A percentile compares a stretch with the other conserved stretches of the same genome.
phyloP scores from a whole-genome alignment of 371 early-diverging fungal species.

The Paraphysoderma sedebokerense region DNA sequence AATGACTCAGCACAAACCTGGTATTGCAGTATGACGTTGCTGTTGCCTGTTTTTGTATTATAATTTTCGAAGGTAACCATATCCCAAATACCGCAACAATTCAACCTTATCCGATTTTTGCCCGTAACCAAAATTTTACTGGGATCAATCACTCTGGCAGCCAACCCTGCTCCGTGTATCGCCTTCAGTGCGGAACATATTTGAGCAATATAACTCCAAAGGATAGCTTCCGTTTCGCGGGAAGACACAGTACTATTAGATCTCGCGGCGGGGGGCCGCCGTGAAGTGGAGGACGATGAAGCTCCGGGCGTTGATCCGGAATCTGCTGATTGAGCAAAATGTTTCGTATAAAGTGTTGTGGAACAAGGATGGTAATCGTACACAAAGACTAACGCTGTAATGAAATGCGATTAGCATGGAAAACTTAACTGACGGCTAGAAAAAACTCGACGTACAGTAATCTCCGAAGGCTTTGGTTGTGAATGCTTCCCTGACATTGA shows the following conservation, averaged over 20 bases:
- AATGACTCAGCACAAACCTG: conserved; percentile 31
- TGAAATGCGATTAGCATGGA: background rate
- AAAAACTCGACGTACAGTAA: conserved; percentile 36
- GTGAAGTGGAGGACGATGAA: background rate
- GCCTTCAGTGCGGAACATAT: conserved; percentile 63
- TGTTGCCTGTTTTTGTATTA: no score
- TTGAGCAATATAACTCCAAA: conserved; percentile 82
- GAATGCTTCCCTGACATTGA: conserved; percentile 81
- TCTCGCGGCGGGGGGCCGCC: background rate
- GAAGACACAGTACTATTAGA: background rate
- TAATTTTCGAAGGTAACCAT: conserved; percentile 65
- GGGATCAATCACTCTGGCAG: conserved; percentile 55
- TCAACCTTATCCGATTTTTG: conserved; percentile 64
- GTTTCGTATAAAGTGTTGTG: conserved; percentile 42
- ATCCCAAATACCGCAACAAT: conserved; percentile 69
- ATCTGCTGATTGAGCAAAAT: conserved; percentile 22
- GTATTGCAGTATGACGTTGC: conserved; percentile 36
- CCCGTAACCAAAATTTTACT: conserved; percentile 67
- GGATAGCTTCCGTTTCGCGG: conserved; percentile 43
- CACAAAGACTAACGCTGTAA: conserved; percentile 48
- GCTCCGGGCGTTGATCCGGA: background rate
- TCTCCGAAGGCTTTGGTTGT: conserved; percentile 90
- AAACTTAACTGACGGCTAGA: background rate
- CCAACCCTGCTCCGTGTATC: conserved; percentile 62
- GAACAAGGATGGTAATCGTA: conserved; percentile 83